A percentile compares a stretch with the other conserved stretches of the same genome.
Conservation (phyloP, 352 stramenopile genomes). For the Pythium scleroteichum region DNA sequence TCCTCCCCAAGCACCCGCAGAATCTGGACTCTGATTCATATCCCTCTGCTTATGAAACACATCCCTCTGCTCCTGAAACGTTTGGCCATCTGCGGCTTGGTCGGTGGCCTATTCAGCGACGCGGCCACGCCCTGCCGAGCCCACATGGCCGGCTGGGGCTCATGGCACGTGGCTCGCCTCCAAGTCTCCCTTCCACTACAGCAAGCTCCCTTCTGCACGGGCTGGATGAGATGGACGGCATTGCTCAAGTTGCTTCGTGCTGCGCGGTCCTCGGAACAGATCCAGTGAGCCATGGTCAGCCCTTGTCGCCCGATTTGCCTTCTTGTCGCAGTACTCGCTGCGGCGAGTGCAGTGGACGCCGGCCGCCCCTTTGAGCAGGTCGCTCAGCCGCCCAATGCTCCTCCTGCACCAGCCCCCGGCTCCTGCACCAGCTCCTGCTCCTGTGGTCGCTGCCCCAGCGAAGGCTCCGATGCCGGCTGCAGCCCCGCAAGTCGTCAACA, state of each 20-base stretch:
- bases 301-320: neutral
- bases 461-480: neutral
- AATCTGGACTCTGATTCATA: no score
- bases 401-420: neutral
- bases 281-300: conserved; percentile 6
- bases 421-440: neutral
- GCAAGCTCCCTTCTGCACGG: no score
- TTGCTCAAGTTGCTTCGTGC: conserved; percentile 2
- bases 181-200: neutral
- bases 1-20: no score
- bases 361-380: conserved; percentile 16
- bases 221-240: conserved; percentile 2
- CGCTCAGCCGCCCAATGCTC: conserved; percentile 8
- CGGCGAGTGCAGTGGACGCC: neutral
- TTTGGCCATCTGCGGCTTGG: no score
- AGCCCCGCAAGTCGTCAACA: neutral
- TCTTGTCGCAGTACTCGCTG: neutral
- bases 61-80: no score
- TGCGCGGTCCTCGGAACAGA: neutral
- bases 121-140: no score
- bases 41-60: no score
- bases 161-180: no score
- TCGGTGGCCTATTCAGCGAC: no score
- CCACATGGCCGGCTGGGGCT: no score
- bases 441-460: neutral